Evolutionary conservation across 805 yeast species (phyloP).

Genomic region (Saturnispora kantuleensis): DNA sequence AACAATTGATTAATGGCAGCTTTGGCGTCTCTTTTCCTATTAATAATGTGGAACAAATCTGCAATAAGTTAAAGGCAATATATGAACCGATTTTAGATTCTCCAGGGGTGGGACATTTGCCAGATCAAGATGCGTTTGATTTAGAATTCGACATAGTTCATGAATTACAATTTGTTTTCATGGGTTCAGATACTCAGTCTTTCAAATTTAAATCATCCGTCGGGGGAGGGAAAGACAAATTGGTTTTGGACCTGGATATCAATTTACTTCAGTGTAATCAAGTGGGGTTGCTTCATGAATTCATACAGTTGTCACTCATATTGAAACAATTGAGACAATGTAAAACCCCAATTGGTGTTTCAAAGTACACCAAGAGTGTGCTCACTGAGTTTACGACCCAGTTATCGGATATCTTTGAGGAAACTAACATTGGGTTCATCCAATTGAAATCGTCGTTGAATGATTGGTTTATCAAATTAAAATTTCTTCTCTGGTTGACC

Average conservation of each 20-base stretch:
- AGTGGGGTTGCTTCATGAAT: conserved; percentile 6
- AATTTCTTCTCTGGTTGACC: conserved; percentile 43
- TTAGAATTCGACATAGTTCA: not conserved
- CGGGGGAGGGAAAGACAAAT: not conserved
- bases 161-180: conserved; percentile 5
- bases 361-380: too few species aligned
- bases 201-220: conserved; percentile 1
- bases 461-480: conserved; percentile 44
- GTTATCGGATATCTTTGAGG: not conserved
- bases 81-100: not conserved
- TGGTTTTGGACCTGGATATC: conserved; percentile 3
- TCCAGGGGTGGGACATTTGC: not conserved
- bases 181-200: conserved; percentile 8
- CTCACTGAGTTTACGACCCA: too few species aligned
- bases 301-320: conserved; percentile 8
- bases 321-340: conserved; percentile 3
- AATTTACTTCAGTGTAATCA: conserved; percentile 5
- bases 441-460: conserved; percentile 26
- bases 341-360: too few species aligned
- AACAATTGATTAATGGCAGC: not conserved
- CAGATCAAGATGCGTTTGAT: conserved; percentile 3
- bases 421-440: not conserved
- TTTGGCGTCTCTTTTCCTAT: not conserved
- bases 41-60: not conserved
- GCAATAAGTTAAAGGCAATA: not conserved